Base-by-base conservation (phyloP, 306 rosid species). In the Fragaria iinumae region DNA sequence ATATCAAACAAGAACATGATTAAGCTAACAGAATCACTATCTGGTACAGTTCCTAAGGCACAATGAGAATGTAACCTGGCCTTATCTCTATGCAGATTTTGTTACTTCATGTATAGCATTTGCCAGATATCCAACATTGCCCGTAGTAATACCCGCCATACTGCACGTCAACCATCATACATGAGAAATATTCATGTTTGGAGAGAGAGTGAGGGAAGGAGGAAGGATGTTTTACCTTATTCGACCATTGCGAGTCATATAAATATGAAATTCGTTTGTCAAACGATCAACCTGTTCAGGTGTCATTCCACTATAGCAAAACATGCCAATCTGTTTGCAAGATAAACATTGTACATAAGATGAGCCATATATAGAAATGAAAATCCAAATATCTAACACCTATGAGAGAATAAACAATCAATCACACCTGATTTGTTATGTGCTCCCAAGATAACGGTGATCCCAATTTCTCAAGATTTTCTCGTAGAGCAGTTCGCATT, bases 221-320 rank as follows among this genome's bases (percentile, higher is more conserved):
- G 16, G 25, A 11, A 23, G 49, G 20, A 29, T 45, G n/a, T 4
- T 4, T 86, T 82, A 88, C 98, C 98, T 92, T 65, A 95, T 92
- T 12, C 97, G 97, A 64, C 97, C 98, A 43, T 95, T 92, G 69
- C 96, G 95, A 77, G 98, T 95, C 96, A 95, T 65, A 80, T 95
- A 95, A 53, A 92, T 92, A 81, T 92, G 97, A 83, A 89, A 89
- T 73, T 95, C 92, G 17, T 48, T 88, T 13, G 93, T 92, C 93
- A 95, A 82, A 66, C 88, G 92, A 80, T 95, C 98, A 45, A 95
- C 97, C 81, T 95, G 96, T 78, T 92, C 96, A 1, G 97, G 97
- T 18, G 97, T 87, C 93, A 95, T 14, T 60, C 98, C 97, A 75
- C 96, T 95, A 70, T 83, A 95, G 86, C 97, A 95, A 86, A 95